Conservation (phyloP, 2,329 filamentous ascomycete species). For the Aspergillus sp. region DNA sequence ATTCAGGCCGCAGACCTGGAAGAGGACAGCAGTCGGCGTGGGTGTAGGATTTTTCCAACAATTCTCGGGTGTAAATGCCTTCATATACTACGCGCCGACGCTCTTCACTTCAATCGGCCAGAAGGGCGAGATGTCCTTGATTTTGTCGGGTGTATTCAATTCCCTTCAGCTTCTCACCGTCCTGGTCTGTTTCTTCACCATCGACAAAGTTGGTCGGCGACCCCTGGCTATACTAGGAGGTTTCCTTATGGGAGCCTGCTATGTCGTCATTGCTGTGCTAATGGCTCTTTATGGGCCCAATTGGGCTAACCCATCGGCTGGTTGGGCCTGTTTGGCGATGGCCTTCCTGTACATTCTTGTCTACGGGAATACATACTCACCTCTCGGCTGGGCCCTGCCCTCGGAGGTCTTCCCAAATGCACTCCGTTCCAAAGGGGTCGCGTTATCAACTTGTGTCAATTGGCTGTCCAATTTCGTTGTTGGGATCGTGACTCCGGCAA, state of each 20-base stretch:
- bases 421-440: slow-evolving; percentile 39
- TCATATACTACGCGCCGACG: slow-evolving; percentile 53
- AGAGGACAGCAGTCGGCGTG: slow-evolving; percentile 35
- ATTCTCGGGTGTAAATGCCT: slow-evolving; percentile 46
- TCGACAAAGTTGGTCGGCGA: slow-evolving; percentile 39
- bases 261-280: neutral
- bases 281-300: neutral
- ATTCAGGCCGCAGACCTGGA: slow-evolving; percentile 50
- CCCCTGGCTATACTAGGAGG: slow-evolving; percentile 66
- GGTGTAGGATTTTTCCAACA: slow-evolving; percentile 50
- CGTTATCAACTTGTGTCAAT: slow-evolving; percentile 33
- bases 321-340: slow-evolving; percentile 36
- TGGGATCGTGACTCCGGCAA: slow-evolving; percentile 63
- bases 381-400: slow-evolving; percentile 40
- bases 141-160: slow-evolving; percentile 53
- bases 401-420: slow-evolving; percentile 39
- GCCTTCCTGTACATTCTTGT: slow-evolving; percentile 63
- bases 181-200: slow-evolving; percentile 52
- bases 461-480: slow-evolving; percentile 46
- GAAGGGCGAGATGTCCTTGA: slow-evolving; percentile 58
- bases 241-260: slow-evolving; percentile 20
- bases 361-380: slow-evolving; percentile 54
- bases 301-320: neutral
- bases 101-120: slow-evolving; percentile 39
- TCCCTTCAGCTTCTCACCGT: slow-evolving; percentile 63